A percentile compares a stretch with the other conserved stretches of the same genome.
These are phyloP conservation scores for Parietichytrium sp. DNA, from an alignment of 108 stramenopile genomes.

Conservation along the genomic window DNA sequence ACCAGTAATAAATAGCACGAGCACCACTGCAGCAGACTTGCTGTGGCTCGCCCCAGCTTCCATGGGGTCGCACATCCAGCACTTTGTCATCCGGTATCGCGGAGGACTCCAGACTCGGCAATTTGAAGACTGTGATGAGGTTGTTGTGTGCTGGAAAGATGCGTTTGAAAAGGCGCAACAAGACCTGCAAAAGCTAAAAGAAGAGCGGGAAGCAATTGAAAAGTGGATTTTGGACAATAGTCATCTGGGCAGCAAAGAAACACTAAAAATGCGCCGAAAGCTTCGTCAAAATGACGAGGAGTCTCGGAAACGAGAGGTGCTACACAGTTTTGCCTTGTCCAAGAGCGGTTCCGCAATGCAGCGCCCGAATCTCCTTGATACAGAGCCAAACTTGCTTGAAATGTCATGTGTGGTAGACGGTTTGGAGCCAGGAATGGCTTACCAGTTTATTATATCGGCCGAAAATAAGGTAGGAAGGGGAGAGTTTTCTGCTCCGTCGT, in stretches of 20 bases:
- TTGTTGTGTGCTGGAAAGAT: background rate
- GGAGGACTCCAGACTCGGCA: background rate
- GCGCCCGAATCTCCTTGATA: background rate
- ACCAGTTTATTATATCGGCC: background rate
- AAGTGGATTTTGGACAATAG: background rate
- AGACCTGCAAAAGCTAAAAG: background rate
- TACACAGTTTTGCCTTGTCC: background rate
- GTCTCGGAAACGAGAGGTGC: background rate
- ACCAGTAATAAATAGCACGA: background rate
- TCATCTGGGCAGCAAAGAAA: slow-evolving; percentile 19
- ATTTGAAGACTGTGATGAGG: background rate
- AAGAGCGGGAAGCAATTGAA: background rate
- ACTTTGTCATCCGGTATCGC: background rate
- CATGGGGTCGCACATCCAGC: slow-evolving; percentile 15
- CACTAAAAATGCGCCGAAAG: background rate
- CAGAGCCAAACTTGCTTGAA: background rate
- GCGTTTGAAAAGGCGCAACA: background rate
- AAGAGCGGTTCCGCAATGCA: background rate
- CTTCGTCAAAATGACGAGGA: background rate
- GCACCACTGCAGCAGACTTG: background rate
- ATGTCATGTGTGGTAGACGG: background rate
- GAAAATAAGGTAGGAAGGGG: slow-evolving; percentile 5
- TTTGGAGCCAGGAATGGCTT: slow-evolving; percentile 33
- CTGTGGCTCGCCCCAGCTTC: background rate
- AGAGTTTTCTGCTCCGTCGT: background rate